Percentiles rank a stretch among this genome's conserved stretches.
Evolutionary conservation across 495 filamentous ascomycete species (phyloP).

Genomic region (Sporormia fimetaria): DNA sequence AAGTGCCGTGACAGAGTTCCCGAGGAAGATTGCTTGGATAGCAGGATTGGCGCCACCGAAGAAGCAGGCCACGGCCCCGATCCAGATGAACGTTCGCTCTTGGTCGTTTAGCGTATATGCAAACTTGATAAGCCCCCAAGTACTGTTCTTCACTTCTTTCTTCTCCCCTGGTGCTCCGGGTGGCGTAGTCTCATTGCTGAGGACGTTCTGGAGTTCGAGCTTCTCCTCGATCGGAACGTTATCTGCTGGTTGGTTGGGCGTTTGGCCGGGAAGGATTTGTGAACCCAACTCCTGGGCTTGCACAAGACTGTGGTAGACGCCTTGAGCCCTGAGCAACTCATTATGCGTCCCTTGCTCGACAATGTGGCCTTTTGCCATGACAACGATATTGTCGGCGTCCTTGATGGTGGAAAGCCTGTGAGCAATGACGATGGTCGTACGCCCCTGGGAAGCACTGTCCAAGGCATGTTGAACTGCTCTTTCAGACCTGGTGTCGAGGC

Average conservation of each 20-base stretch:
- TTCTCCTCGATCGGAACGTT: slow-evolving; percentile 8
- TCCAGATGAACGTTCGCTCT: slow-evolving; percentile 60
- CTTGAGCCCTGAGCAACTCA: slow-evolving; percentile 47
- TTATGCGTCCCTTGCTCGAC: slow-evolving; percentile 84
- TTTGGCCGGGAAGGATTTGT: slow-evolving; percentile 38
- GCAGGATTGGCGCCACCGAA: slow-evolving; percentile 81
- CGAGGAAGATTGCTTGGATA: slow-evolving; percentile 79
- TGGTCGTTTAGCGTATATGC: slow-evolving; percentile 70
- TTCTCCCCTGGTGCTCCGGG: slow-evolving; percentile 39
- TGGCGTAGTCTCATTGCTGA: slow-evolving; percentile 6
- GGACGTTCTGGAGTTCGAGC: slow-evolving; percentile 13
- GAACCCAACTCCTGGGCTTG: slow-evolving; percentile 52
- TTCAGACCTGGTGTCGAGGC: slow-evolving; percentile 92
- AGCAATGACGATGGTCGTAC: slow-evolving; percentile 93
- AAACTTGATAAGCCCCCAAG: slow-evolving; percentile 78
- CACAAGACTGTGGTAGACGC: slow-evolving; percentile 65
- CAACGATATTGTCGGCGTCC: slow-evolving; percentile 88
- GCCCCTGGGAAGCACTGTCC: slow-evolving; percentile 74
- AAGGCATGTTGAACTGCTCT: slow-evolving; percentile 89
- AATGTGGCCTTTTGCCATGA: slow-evolving; percentile 73
- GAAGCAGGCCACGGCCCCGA: slow-evolving; percentile 65
- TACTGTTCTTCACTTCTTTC: slow-evolving; percentile 37
- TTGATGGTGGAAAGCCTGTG: slow-evolving; percentile 92
- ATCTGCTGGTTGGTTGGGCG: slow-evolving; percentile 29
- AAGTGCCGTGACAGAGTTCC: slow-evolving; percentile 67